Percentiles rank a stretch among this genome's conserved stretches.
phyloP scores from a whole-genome alignment of 306 rosid species.

The Casuarina equisetifolia region DNA sequence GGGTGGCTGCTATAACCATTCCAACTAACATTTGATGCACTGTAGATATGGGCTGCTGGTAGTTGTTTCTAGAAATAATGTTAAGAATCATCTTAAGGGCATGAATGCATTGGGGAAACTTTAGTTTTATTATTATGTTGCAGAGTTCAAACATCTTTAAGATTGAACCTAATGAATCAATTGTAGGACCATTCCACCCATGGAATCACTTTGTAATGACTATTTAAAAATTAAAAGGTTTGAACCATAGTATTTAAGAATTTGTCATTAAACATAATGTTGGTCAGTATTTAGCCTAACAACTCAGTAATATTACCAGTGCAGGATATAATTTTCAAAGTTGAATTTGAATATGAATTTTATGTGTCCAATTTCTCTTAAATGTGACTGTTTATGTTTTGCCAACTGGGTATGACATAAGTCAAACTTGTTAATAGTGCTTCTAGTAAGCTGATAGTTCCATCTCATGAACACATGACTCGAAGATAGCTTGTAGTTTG shows the following conservation, averaged over 20 bases:
- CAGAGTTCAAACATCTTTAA: neutral
- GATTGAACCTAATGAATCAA: constrained; percentile 1
- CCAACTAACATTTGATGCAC: neutral
- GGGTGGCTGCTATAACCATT: no score
- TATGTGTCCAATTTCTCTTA: neutral
- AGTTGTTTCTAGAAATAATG: neutral
- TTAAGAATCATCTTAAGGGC: neutral
- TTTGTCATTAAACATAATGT: neutral
- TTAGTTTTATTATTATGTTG: neutral
- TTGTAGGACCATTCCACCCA: neutral
- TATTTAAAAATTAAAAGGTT: neutral
- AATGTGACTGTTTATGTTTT: neutral
- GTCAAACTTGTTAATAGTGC: neutral
- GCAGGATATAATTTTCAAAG: neutral
- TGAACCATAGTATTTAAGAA: neutral
- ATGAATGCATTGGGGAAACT: neutral
- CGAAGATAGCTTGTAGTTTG: neutral
- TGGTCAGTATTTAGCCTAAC: neutral
- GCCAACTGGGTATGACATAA: neutral
- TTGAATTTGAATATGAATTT: neutral
- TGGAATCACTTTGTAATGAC: neutral
- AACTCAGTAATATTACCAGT: neutral
- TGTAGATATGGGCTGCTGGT: neutral
- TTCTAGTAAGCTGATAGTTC: neutral
- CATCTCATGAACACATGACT: neutral